A percentile compares a stretch with the other conserved stretches of the same genome.
Evolutionary conservation across 2,329 filamentous ascomycete genomes (phyloP).

Genomic region (Epichloe festucae): DNA sequence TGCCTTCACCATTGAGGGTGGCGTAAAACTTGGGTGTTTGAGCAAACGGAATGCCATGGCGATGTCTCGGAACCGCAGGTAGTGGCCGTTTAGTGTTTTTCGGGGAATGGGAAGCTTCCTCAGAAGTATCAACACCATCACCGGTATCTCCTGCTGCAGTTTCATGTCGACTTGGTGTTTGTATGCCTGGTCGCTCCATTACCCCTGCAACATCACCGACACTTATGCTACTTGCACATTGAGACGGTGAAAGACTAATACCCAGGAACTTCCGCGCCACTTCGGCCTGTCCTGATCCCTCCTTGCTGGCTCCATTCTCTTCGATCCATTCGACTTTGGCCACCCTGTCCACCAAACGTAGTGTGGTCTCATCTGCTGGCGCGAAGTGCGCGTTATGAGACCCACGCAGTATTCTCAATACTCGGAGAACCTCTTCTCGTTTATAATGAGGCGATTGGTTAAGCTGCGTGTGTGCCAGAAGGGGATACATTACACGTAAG

Average conservation of each 20-base stretch:
- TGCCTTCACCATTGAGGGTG: conserved; percentile 19
- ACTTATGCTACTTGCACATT: conserved; percentile 61
- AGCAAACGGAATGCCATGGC: conserved; percentile 36
- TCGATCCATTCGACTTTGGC: conserved; percentile 57
- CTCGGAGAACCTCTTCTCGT: conserved; percentile 64
- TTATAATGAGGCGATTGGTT: conserved; percentile 84
- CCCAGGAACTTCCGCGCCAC: conserved; percentile 51
- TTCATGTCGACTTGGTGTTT: conserved; percentile 58
- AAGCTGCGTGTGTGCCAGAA: conserved; percentile 85
- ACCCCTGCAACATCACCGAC: conserved; percentile 68
- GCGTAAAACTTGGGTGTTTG: conserved; percentile 18
- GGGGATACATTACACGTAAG: conserved; percentile 77
- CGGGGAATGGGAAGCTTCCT: conserved; percentile 8
- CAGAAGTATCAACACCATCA: conserved; percentile 8
- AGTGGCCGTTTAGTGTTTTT: conserved; percentile 32
- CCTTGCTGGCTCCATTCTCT: conserved; percentile 22
- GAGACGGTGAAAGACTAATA: conserved; percentile 53
- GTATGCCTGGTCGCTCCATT: conserved; percentile 69
- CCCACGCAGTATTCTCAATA: conserved; percentile 57
- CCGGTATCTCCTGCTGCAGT: conserved; percentile 13
- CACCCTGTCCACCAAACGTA: conserved; percentile 66
- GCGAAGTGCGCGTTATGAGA: conserved; percentile 62
- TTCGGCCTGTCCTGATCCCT: conserved; percentile 25
- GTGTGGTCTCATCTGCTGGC: conserved; percentile 66
- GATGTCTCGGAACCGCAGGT: conserved; percentile 43